Conservation (phyloP, 2,329 filamentous ascomycete genomes). For the Aspergillus sp. region DNA sequence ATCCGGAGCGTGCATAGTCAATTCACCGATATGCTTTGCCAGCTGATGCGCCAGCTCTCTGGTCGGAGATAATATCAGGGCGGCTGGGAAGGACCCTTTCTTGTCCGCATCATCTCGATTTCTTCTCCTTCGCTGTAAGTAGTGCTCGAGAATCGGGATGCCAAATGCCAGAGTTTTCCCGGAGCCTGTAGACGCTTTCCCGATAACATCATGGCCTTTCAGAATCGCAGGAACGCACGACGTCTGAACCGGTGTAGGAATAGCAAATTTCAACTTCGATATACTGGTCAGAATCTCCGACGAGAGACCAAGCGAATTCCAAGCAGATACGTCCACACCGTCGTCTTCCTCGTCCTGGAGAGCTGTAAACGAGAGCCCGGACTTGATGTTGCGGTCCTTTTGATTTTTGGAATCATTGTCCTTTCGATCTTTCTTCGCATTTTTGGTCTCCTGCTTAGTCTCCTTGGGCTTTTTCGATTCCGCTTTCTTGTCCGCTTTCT, state of each 20-base stretch:
- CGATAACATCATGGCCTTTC: conserved; percentile 80
- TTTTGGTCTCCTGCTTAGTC: conserved; percentile 11
- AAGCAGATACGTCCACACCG: conserved; percentile 62
- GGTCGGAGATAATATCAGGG: conserved; percentile 81
- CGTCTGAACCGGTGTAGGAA: conserved; percentile 73
- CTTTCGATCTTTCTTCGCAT: conserved; percentile 14
- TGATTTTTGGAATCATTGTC: conserved; percentile 20
- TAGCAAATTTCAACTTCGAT: conserved; percentile 67
- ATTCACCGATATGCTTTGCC: conserved; percentile 65
- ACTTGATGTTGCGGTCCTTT: conserved; percentile 23
- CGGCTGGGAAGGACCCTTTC: conserved; percentile 47
- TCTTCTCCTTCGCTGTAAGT: conserved; percentile 45
- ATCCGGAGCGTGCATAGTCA: conserved; percentile 60
- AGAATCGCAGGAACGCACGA: conserved; percentile 73
- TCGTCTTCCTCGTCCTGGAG: conserved; percentile 40
- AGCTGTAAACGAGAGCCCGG: conserved; percentile 27
- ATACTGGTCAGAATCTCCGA: conserved; percentile 62
- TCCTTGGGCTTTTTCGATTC: conserved; percentile 12
- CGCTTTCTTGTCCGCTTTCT: conserved; percentile 14
- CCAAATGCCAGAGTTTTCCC: conserved; percentile 94
- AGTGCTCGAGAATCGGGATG: conserved; percentile 83
- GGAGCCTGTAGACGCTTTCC: conserved; percentile 91
- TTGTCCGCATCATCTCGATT: conserved; percentile 31
- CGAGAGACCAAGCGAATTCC: conserved; percentile 66
- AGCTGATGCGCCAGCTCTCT: conserved; percentile 91